These are phyloP conservation scores for Cyberlindnera euphorbiae DNA, from an alignment of 805 yeast genomes.

Conservation along the genomic window DNA sequence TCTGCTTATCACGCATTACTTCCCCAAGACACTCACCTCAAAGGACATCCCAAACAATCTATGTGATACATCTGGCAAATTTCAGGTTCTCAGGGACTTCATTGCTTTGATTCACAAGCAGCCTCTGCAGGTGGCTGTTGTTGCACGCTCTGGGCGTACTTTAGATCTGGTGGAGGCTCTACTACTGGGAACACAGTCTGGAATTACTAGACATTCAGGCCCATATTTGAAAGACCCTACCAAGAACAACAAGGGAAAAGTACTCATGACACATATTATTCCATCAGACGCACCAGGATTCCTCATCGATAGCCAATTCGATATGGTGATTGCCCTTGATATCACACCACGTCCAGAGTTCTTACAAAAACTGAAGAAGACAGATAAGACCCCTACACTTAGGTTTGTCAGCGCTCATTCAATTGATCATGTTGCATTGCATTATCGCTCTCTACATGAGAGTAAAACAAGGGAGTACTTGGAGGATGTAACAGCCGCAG, in stretches of 20 bases:
- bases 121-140: slow-evolving; percentile 56
- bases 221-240: slow-evolving; percentile 50
- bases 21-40: slow-evolving; percentile 73
- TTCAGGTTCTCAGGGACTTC: slow-evolving; percentile 62
- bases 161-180: slow-evolving; percentile 73
- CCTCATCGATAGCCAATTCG: slow-evolving; percentile 33
- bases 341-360: slow-evolving; percentile 44
- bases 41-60: slow-evolving; percentile 68
- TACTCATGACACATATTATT: slow-evolving; percentile 18
- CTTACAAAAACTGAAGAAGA: slow-evolving; percentile 28
- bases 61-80: slow-evolving; percentile 81
- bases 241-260: slow-evolving; percentile 27
- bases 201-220: slow-evolving; percentile 58
- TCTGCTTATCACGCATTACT: slow-evolving; percentile 72
- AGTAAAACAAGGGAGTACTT: slow-evolving; percentile 39
- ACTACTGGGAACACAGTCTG: slow-evolving; percentile 54
- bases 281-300: slow-evolving; percentile 17
- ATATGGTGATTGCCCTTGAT: slow-evolving; percentile 61
- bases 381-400: slow-evolving; percentile 47
- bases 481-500: slow-evolving; percentile 71
- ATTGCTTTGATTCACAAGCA: slow-evolving; percentile 47
- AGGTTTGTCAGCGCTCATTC: slow-evolving; percentile 74
- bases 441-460: slow-evolving; percentile 35
- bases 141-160: slow-evolving; percentile 63
- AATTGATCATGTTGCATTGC: slow-evolving; percentile 71